Conservation (phyloP, 805 yeast species). For the Metschnikowia lachancei region DNA sequence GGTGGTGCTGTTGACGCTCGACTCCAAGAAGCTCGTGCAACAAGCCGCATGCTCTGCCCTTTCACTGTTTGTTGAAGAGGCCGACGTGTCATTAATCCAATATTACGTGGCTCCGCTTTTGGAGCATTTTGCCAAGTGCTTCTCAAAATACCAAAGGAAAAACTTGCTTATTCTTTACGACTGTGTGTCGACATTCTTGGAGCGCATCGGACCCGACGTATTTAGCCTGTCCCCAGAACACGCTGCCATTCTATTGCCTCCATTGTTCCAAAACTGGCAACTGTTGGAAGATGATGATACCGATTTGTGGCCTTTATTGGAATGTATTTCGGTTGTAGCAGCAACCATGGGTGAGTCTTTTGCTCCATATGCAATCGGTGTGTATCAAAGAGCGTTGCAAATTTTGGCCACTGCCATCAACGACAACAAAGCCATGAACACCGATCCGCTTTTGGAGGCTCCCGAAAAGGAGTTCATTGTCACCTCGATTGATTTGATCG, state of each 20-base stretch:
- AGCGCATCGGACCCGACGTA: constrained; percentile 61
- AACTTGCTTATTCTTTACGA: constrained; percentile 83
- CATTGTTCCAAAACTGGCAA: constrained; percentile 81
- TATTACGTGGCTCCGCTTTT: constrained; percentile 67
- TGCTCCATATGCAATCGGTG: constrained; percentile 85
- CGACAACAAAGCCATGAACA: constrained; percentile 57
- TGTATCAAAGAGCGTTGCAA: constrained; percentile 72
- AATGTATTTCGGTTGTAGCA: constrained; percentile 89
- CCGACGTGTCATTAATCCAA: constrained; percentile 60
- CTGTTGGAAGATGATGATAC: constrained; percentile 69
- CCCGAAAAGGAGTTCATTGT: constrained; percentile 91
- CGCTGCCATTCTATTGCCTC: constrained; percentile 68
- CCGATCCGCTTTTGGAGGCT: constrained; percentile 64
- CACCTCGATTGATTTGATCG: constrained; percentile 84
- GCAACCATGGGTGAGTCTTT: constrained; percentile 80
- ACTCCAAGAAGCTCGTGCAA: constrained; percentile 88
- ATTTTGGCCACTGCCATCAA: constrained; percentile 69
- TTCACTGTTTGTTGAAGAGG: constrained; percentile 75
- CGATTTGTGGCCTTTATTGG: constrained; percentile 87
- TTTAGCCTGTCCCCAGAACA: constrained; percentile 53
- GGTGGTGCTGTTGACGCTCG: constrained; percentile 71
- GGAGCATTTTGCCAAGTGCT: constrained; percentile 69
- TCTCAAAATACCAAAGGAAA: constrained; percentile 73
- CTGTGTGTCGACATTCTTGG: constrained; percentile 86
- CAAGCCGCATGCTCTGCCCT: constrained; percentile 89